These are phyloP conservation scores for Boletus pseudo-olivaceus DNA, from an alignment of 768 basidiomycete genomes.

Conservation along the genomic window DNA sequence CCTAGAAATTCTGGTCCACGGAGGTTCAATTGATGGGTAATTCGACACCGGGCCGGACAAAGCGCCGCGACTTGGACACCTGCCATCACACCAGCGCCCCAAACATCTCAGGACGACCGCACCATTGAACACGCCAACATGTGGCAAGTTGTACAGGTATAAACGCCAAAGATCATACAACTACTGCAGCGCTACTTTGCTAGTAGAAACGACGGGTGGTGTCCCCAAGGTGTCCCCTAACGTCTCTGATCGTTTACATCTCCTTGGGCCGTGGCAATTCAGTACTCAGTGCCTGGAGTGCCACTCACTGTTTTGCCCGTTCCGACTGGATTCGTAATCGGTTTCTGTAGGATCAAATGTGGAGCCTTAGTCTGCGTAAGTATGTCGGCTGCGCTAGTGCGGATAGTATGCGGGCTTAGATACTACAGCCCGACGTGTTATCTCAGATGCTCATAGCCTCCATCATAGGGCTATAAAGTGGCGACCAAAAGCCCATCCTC, in stretches of 20 bases:
- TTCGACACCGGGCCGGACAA: no score
- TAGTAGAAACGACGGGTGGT: neutral
- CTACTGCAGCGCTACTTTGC: neutral
- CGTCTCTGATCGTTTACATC: no score
- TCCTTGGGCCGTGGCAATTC: no score
- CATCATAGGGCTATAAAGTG: slow-evolving; percentile 8
- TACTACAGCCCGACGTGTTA: neutral
- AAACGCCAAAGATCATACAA: no score
- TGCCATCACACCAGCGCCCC: no score
- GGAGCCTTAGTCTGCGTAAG: neutral
- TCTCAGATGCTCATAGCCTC: slow-evolving; percentile 1
- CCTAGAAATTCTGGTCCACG: no score
- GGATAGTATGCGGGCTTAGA: neutral
- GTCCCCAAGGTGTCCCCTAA: no score
- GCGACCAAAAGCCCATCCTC: neutral
- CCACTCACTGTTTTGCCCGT: neutral
- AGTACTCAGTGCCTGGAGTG: no score
- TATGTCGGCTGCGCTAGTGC: neutral
- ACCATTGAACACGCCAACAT: no score
- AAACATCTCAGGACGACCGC: neutral
- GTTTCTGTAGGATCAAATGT: neutral
- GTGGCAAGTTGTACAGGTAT: no score
- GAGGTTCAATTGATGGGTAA: no score
- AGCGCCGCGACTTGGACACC: no score
- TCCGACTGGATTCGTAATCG: neutral